Conservation (phyloP, 371 early-diverging fungal species). For the Mycotypha africana region DNA sequence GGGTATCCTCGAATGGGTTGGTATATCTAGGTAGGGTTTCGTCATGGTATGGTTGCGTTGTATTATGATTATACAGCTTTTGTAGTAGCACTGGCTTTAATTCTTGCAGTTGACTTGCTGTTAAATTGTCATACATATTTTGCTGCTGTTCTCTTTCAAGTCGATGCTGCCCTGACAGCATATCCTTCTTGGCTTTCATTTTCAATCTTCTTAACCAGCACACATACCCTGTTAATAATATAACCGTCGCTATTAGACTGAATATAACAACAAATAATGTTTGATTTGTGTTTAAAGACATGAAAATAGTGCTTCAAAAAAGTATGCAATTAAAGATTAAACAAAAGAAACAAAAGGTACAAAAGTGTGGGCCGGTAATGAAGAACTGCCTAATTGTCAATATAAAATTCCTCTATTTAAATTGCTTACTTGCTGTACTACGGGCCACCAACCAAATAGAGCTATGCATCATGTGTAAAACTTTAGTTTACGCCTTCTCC, state of each 20-base stretch:
- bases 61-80: conserved; percentile 10
- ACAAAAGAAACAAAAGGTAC: background rate
- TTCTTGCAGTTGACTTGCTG: conserved; percentile 12
- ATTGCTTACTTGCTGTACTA: too few species aligned
- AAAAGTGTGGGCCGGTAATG: too few species aligned
- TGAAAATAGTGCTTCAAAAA: too few species aligned
- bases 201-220: conserved; percentile 20
- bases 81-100: conserved; percentile 19
- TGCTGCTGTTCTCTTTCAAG: conserved; percentile 10
- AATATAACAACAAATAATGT: conserved; percentile 18
- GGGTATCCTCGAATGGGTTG: conserved; percentile 11
- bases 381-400: too few species aligned
- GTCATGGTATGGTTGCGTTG: conserved; percentile 1
- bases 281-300: conserved; percentile 15
- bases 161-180: conserved; percentile 11
- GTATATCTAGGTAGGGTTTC: background rate
- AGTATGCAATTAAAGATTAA: conserved; percentile 2
- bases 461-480: too few species aligned
- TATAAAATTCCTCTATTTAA: too few species aligned
- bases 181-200: conserved; percentile 6
- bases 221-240: conserved; percentile 14
- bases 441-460: too few species aligned
- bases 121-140: background rate
- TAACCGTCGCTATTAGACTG: conserved; percentile 7
- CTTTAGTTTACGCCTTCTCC: too few species aligned